phyloP scores from a whole-genome alignment of 371 early-diverging fungal species.

The Mucor mucedo region DNA sequence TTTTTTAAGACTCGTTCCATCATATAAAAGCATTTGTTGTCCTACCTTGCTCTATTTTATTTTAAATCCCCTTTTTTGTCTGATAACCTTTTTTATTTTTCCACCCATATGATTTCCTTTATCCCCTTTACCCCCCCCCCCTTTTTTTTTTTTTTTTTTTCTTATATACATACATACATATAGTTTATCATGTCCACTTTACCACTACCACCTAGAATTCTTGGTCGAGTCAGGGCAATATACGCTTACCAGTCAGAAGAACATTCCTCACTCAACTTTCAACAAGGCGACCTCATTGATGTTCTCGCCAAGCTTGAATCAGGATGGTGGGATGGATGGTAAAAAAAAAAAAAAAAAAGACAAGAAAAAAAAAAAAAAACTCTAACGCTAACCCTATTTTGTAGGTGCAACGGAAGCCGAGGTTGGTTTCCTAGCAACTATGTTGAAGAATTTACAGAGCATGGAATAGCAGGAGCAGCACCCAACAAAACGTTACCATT shows the following conservation, averaged over 20 bases:
- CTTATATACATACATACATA: background rate
- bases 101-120: background rate
- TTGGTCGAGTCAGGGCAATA: constrained; percentile 63
- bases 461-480: background rate
- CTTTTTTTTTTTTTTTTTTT: no score
- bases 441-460: constrained; percentile 50
- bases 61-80: no score
- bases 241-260: constrained; percentile 80
- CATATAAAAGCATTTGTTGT: no score
- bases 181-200: background rate
- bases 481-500: constrained; percentile 3
- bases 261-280: constrained; percentile 72
- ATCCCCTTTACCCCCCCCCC: background rate
- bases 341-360: background rate
- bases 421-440: constrained; percentile 93
- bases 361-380: background rate
- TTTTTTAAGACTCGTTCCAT: no score
- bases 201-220: constrained; percentile 28
- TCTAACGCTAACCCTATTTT: background rate
- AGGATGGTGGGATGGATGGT: constrained; percentile 94
- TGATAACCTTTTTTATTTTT: background rate
- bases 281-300: constrained; percentile 79
- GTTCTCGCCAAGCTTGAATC: constrained; percentile 82
- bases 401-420: constrained; percentile 59
- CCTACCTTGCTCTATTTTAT: no score